A percentile compares a stretch with the other conserved stretches of the same genome.
These are phyloP conservation scores for Tricholoma saponaceum DNA, from an alignment of 768 basidiomycete species.

Conservation along the genomic window DNA sequence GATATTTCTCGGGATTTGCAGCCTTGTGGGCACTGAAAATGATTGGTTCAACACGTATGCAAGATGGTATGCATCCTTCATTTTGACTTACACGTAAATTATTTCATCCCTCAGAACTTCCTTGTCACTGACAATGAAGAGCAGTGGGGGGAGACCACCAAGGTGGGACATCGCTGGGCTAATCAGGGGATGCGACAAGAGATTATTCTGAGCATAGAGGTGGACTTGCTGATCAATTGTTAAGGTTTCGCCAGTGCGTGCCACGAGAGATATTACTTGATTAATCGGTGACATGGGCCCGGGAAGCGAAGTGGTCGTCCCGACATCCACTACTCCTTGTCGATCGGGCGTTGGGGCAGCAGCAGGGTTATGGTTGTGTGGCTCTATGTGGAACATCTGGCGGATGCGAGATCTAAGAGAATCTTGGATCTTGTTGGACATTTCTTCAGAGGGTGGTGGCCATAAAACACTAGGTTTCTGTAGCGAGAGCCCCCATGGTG, in stretches of 20 bases:
- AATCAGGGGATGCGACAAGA: slow-evolving; percentile 76
- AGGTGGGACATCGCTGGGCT: slow-evolving; percentile 80
- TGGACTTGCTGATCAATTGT: slow-evolving; percentile 73
- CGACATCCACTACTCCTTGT: slow-evolving; percentile 39
- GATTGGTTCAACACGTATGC: neutral
- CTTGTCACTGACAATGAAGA: slow-evolving; percentile 82
- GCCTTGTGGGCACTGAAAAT: slow-evolving; percentile 83
- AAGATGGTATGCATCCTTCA: neutral
- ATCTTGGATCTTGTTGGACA: slow-evolving; percentile 52
- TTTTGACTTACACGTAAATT: slow-evolving; percentile 64
- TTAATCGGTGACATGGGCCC: slow-evolving; percentile 28
- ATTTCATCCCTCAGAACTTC: slow-evolving; percentile 93
- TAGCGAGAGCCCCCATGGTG: slow-evolving; percentile 67
- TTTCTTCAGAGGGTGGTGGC: slow-evolving; percentile 72
- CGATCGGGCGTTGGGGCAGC: slow-evolving; percentile 15
- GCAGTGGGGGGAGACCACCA: slow-evolving; percentile 85
- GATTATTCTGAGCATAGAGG: slow-evolving; percentile 77
- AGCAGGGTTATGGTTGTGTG: slow-evolving; percentile 16
- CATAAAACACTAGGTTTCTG: slow-evolving; percentile 76
- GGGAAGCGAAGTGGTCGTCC: slow-evolving; percentile 43
- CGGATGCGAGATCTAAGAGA: slow-evolving; percentile 57
- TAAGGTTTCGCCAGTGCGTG: slow-evolving; percentile 48
- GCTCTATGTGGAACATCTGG: slow-evolving; percentile 42
- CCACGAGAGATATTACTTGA: slow-evolving; percentile 42
- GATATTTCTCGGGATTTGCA: slow-evolving; percentile 72